Conservation (phyloP, 495 filamentous ascomycete species). For the Aspergillus saccharolyticus region DNA sequence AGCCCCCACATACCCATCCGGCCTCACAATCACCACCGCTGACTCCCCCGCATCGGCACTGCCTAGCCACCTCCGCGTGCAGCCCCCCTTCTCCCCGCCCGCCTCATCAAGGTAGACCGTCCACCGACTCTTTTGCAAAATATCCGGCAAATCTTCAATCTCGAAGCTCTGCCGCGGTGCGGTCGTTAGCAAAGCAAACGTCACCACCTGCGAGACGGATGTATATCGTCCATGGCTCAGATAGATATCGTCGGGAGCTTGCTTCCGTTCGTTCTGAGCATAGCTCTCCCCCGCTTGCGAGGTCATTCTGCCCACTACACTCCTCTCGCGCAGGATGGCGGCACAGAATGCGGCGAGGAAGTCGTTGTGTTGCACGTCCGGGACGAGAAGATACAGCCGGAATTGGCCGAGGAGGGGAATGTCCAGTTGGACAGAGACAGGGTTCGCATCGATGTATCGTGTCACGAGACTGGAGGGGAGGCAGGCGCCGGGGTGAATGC, state of each 20-base stretch:
- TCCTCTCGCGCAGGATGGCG: conserved; percentile 42
- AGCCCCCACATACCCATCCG: conserved; percentile 64
- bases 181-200: conserved; percentile 52
- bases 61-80: conserved; percentile 61
- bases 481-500: conserved; percentile 51
- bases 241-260: conserved; percentile 53
- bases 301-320: background rate
- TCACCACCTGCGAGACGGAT: conserved; percentile 52
- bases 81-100: conserved; percentile 42
- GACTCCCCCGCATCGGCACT: conserved; percentile 45
- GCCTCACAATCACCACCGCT: conserved; percentile 56
- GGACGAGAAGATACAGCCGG: conserved; percentile 59
- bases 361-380: conserved; percentile 44
- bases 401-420: conserved; percentile 69
- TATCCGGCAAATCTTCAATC: conserved; percentile 52
- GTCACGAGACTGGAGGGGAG: conserved; percentile 60
- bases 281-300: conserved; percentile 38
- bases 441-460: conserved; percentile 64
- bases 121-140: conserved; percentile 59
- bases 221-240: conserved; percentile 57
- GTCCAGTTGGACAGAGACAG: conserved; percentile 65
- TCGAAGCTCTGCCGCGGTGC: conserved; percentile 54
- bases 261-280: conserved; percentile 48
- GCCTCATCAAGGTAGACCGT: conserved; percentile 60
- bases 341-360: conserved; percentile 53